Base-by-base conservation (phyloP, 495 filamentous ascomycete species). In the Annulohypoxylon bovei region DNA sequence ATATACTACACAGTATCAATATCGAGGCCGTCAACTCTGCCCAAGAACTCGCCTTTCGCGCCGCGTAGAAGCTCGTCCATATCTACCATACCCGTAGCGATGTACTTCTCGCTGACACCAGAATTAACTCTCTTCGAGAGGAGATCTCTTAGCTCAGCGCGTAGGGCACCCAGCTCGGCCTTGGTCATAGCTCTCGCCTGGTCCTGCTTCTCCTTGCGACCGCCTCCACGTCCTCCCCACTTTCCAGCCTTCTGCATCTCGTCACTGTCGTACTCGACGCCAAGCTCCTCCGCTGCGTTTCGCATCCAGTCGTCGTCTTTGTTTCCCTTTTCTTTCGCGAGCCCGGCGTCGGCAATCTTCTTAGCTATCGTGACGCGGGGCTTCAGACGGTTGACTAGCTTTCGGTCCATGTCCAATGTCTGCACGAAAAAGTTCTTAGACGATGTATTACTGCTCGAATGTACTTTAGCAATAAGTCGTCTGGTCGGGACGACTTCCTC, bases 201-300 rank as follows among this genome's bases (percentile, higher is more conserved):
- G 73, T 89, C 88, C 72, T 95, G 91, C 75, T 89, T 89, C 77
- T 89, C 83, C 76, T 92, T 90, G 65, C 92, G 84, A 7, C 90
- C 92, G 20, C 79, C 84, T 25, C 90, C 87, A 40, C 92, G 88
- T 6, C 90, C 88, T 56, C 87, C 87, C 73, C 89, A 88, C 52
- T 80, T 80, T 9, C 86, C 85, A 9, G 80, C 84, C 40, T 83
- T 79, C 65, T 91, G 89, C 52, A 95, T 90, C 52, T 94, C 92
- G 20, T 97, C 94, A 68, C 89, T 91, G 73, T 98, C 93, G 74
- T 95, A 95, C 23, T 98, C 95, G 5, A 98, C 91, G 1, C 95
- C 95, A 3, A 99, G 86, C 67, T 98, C 95, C 54, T 98, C 93
- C 1, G 95, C 96, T 0, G 94, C 95, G 11, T 84, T 85, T 33